Evolutionary conservation across 768 basidiomycete genomes (phyloP), one percentile per base, ranked within the genome.

Genomic region (Auriscalpium microsporum): DNA sequence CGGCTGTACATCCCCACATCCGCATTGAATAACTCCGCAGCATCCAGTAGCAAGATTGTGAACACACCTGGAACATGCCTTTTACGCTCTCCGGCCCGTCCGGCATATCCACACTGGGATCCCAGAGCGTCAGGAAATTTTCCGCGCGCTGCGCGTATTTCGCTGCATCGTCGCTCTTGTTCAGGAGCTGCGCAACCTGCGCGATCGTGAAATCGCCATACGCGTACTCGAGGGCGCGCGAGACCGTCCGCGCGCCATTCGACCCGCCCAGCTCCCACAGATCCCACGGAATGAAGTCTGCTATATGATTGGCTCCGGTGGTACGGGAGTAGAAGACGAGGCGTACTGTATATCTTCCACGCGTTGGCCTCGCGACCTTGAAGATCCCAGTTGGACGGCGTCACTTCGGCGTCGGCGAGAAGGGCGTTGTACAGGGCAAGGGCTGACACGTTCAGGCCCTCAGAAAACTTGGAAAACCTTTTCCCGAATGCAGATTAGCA

Each of bases 181-280:
- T 78, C 3, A 85, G 68, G 4, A 73, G 56, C 58, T 78, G 80
- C 0, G 83, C 78, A 2, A 84, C 83, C 69, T 84, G 83, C 1
- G 81, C 79, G 50, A 85, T 79, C 1, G 78, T 68, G 59, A 85
- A 85, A 58, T 85, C 83, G 54, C 75, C 76, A 64, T 84, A 85
- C 1, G 83, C 74, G 59, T 84, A 75, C 83, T 85, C 83, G 8
- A 83, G 63, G 4, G 82, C 79, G 8, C 83, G 72, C 3, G 82
- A 84, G 8, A 80, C 82, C 61, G 82, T 81, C 64, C 40, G 40
- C 14, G 40, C 40, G 13, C 80, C 81, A 0, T 79, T 79, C 57
- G 79, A 80, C 0, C 81, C 77, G 8, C 81, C 83, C 19, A 14
- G 17, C 17, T 60, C 62, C 56, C 59, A 66, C 1, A 71, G 58